Evolutionary conservation across 2,329 filamentous ascomycete genomes (phyloP), one percentile per base, ranked within the genome.

Genomic region (Hymenoscyphus occultus): DNA sequence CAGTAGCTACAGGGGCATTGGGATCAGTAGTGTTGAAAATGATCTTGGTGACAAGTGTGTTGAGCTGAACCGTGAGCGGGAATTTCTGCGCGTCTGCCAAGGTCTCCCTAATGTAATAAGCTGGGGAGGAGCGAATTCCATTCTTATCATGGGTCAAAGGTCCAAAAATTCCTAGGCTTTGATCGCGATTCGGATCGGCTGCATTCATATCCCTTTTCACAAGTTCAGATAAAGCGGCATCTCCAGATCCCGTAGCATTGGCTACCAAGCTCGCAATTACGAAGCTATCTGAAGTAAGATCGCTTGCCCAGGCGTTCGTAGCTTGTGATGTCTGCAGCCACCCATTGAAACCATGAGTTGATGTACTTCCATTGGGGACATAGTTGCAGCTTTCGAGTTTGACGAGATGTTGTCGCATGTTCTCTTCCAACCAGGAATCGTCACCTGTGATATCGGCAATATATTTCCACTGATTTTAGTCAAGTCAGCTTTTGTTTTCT

Each of bases 371-470:
- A 16, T 71, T 71, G 0, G 77, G 72, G 0, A 80, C 71, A 62
- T 81, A 81, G 59, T 77, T 74, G 70, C 79, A 80, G 40, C 76
- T 74, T 71, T 83, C 81, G 5, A 82, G 65, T 28, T 74, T 73
- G 62, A 73, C 62, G 58, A 81, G 80, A 65, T 80, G 76, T 1
- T 73, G 63, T 3, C 76, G 73, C 78, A 82, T 82, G 57, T 77
- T 75, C 0, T 68, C 48, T 56, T 62, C 69, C 31, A 39, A 72
- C 81, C 80, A 83, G 0, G 77, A 77, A 2, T 66, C 59, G 67
- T 83, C 81, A 2, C 79, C 79, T 0, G 81, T 83, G 2, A 80
- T 66, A 1, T 69, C 71, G 6, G 74, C 74, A 45, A 83, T 77
- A 63, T 76, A 63, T 32, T 76, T 68, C 75, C 80, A 82, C 45